Conservation (phyloP, 1,284 basidiomycete genomes). For the Paramarasmius palmivorus region DNA sequence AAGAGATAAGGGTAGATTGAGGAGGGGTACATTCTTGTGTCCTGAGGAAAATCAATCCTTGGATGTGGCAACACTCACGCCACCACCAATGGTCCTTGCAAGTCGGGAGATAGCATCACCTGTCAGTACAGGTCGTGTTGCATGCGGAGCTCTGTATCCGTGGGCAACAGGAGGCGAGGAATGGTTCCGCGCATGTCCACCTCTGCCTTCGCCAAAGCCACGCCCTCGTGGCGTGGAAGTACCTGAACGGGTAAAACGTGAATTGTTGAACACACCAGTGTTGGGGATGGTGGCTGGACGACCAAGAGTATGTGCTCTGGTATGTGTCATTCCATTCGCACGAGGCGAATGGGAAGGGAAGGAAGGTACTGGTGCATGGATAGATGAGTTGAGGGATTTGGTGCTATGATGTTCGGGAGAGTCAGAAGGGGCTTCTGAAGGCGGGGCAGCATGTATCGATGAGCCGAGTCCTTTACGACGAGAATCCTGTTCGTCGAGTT, state of each 20-base stretch:
- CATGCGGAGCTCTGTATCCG: slow-evolving; percentile 41
- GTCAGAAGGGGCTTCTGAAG: not conserved
- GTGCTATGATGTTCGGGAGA: not conserved
- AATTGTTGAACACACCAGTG: slow-evolving; percentile 3
- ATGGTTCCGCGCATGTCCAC: slow-evolving; percentile 55
- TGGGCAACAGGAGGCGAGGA: slow-evolving; percentile 57
- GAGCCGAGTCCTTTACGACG: not conserved
- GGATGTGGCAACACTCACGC: too few species aligned
- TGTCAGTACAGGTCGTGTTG: slow-evolving; percentile 65
- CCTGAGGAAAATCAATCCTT: too few species aligned
- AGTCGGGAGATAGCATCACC: slow-evolving; percentile 65
- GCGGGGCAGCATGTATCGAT: not conserved
- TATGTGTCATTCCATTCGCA: slow-evolving; percentile 33
- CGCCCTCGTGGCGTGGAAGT: slow-evolving; percentile 39
- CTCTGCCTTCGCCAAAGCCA: slow-evolving; percentile 19
- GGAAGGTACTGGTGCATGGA: slow-evolving; percentile 44
- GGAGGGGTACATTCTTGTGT: too few species aligned
- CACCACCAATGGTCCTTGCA: slow-evolving; percentile 51
- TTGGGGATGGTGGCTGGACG: slow-evolving; percentile 31
- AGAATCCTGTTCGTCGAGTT: not conserved
- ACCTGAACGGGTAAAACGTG: slow-evolving; percentile 39
- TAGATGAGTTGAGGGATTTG: slow-evolving; percentile 32
- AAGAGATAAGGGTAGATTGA: too few species aligned
- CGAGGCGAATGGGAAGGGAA: slow-evolving; percentile 28
- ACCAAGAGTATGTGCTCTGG: slow-evolving; percentile 54